Base-by-base conservation (phyloP, 2,329 filamentous ascomycete genomes). In the Seiridium unicorne region DNA sequence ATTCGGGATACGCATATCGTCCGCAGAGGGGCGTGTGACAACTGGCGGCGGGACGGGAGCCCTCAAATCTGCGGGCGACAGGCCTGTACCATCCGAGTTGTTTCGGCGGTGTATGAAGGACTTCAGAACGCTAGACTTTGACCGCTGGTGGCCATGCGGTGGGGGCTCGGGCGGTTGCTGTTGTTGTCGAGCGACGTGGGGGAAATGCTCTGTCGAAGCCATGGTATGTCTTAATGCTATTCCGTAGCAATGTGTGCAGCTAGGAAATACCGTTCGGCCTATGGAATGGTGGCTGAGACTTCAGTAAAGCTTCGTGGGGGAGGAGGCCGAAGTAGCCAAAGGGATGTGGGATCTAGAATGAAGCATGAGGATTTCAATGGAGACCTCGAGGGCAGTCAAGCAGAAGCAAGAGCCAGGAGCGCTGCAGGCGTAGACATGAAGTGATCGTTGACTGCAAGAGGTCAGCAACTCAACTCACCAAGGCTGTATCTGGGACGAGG, bases 51-150 rank as follows among this genome's bases (percentile, higher is more conserved):
- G 60, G 64, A 65, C 70, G 58, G 60, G 63, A 44, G 57, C 55
- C 57, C 62, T 54, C 9, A 69, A 59, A 31, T 65, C 62, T 57
- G 71, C 62, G 31, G 75, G 58, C 26, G 72, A 68, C 35, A 77
- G 66, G 9, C 64, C 67, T n/a, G 72, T 66, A 31, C 75, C 79
- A 64, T 77, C 76, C 6, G 80, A 79, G 57, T 77, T 76, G 70
- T 79, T 81, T 59, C 78, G 78, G 60, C 81, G 77, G 61, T 81
- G 76, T 57, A 84, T 80, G 64, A 84, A 77, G 7, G 79, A 79
- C 61, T 76, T 79, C 55, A 84, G 68, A 44, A 83, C 79, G 18
- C 77, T 81, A 2, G 81, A 81, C 68, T 79, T 83, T 61, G 79
- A 75, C 48, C 79, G 72, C 56, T 79, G 76, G 63, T 79, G 76